Conservation (phyloP, 2,329 filamentous ascomycete species). For the Scytalidium lignicola region DNA sequence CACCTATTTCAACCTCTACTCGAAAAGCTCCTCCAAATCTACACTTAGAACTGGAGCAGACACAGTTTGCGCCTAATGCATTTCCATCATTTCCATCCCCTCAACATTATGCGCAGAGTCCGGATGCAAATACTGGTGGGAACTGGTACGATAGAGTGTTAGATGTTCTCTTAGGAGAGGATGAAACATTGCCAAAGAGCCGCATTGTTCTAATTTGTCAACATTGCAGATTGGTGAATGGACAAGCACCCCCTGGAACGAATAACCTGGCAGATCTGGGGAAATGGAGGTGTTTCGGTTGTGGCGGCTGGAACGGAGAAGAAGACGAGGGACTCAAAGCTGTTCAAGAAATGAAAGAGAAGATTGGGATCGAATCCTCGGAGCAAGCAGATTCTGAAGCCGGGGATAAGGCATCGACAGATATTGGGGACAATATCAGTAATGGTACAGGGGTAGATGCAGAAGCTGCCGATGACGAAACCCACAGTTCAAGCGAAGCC, state of each 20-base stretch:
- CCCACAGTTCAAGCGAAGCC: not conserved
- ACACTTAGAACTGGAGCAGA: conserved; percentile 5
- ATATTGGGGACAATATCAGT: conserved; percentile 11
- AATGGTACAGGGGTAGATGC: conserved; percentile 1
- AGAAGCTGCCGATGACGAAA: not conserved
- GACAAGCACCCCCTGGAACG: conserved; percentile 86
- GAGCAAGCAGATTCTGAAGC: not conserved
- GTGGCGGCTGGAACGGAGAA: conserved; percentile 74
- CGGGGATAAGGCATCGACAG: conserved; percentile 10
- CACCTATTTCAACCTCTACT: not conserved
- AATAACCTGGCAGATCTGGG: conserved; percentile 74
- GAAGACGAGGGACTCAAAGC: conserved; percentile 72
- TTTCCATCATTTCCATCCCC: conserved; percentile 46
- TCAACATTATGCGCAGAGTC: conserved; percentile 24
- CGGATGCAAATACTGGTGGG: conserved; percentile 28
- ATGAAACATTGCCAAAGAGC: conserved; percentile 89
- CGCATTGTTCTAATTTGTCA: conserved; percentile 81
- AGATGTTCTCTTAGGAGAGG: conserved; percentile 87
- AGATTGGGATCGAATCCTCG: conserved; percentile 7
- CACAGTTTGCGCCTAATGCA: conserved; percentile 71
- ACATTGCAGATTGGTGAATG: conserved; percentile 83
- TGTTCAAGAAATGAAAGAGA: conserved; percentile 54
- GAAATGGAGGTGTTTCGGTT: conserved; percentile 84
- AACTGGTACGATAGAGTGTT: conserved; percentile 95
- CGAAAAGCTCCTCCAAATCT: not conserved